A percentile compares a stretch with the other conserved stretches of the same genome.
Conservation (phyloP, 441 rosid genomes). For the Pelargonium australe region DNA sequence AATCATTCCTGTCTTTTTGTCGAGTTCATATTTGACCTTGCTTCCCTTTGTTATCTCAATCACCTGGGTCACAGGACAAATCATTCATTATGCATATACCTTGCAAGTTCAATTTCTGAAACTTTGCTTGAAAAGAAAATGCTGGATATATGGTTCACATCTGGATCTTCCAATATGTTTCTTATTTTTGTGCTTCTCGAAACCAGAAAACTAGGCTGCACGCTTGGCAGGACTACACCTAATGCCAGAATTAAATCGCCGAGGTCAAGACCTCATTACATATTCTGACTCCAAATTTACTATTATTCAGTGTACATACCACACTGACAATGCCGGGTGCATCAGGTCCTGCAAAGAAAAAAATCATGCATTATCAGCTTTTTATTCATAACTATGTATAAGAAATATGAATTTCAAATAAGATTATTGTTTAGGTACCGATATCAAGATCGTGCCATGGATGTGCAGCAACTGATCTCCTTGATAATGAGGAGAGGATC, state of each 20-base stretch:
- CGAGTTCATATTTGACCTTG: conserved; percentile 94
- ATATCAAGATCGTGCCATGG: conserved; percentile 95
- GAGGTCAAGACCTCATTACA: neutral
- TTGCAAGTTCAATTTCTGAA: neutral
- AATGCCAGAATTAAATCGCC: too few relatives aligned
- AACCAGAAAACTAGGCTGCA: too few relatives aligned
- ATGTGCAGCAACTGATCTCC: conserved; percentile 80
- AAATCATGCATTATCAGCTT: neutral
- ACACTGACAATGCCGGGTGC: conserved; percentile 75
- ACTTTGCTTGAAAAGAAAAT: too few relatives aligned
- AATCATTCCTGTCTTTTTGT: conserved; percentile 80
- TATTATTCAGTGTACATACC: conserved; percentile 35
- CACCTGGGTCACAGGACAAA: conserved; percentile 41
- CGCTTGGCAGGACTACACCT: too few relatives aligned
- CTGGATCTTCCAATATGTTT: too few relatives aligned
- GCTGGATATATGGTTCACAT: too few relatives aligned
- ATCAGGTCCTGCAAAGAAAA: conserved; percentile 59
- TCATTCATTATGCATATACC: neutral
- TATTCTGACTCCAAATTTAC: neutral
- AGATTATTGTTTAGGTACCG: conserved; percentile 32
- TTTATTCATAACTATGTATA: neutral
- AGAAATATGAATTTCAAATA: neutral
- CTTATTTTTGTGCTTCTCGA: too few relatives aligned
- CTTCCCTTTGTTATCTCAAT: conserved; percentile 89
- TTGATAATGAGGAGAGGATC: conserved; percentile 69